Evolutionary conservation across 148 eudicot species (phyloP), one percentile per base, ranked within the genome.

Genomic region (Spergularia bocconei): DNA sequence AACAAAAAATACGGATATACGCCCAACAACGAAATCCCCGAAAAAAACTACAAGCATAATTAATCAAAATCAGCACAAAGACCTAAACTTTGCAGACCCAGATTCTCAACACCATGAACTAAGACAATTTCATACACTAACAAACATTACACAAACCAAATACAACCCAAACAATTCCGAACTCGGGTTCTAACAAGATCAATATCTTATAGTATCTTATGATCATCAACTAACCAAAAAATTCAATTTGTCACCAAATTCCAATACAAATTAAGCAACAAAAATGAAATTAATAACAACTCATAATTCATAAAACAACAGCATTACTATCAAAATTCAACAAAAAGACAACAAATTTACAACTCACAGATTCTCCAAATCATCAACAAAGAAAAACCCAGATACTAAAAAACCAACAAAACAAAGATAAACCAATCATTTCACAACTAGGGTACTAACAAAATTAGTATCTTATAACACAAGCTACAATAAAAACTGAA

Each of bases 341-440:
- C 50, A 56, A 56, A 61, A 70, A 55, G 39, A 23, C 16, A 7
- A 74, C 6, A 44, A 70, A n/a, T 70, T 75, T 41, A 29, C 53
- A 75, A 4, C 71, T 61, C 56, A 12, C 36, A 70, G 16, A 75
- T 54, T 58, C 38, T 70, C 67, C 14, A 72, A 61, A 66, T 58
- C 64, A 81, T 58, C 33, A 50, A 59, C 48, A 19, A 2, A 79
- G 57, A 72, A 38, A 72, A 77, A 57, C 79, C 82, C 67, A 77
- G 38, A 12, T 68, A n/a, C 59, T 13, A 70, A 60, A 19, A 67
- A 54, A 23, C 47, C 29, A 29, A 60, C 13, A 77, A 80, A 38
- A 15, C 47, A 69, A 56, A 51, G 38, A 72, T 20, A 64, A 4
- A 80, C 12, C 53, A 11, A 68, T 13, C 57, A 68, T 11, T 13